phyloP scores from a whole-genome alignment of 2,329 filamentous ascomycete species.

The Claviceps sorghi region DNA sequence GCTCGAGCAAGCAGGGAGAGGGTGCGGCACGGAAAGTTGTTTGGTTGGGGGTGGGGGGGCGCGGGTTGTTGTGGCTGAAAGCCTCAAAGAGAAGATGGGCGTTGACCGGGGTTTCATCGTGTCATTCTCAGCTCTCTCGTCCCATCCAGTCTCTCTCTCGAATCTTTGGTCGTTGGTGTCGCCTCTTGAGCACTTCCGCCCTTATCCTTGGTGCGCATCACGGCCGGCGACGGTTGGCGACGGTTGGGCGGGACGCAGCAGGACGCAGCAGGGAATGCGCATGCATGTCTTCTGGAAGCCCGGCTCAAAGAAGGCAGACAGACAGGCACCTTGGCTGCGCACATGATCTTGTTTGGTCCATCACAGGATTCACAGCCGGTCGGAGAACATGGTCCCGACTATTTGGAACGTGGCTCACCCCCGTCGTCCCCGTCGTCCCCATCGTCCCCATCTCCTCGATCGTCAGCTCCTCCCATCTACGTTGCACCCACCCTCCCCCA shows the following conservation, averaged over 20 bases:
- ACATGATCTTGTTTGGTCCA: not conserved
- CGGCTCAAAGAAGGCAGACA: not conserved
- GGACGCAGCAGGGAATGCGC: not conserved
- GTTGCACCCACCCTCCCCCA: not conserved
- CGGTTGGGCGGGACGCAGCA: not conserved
- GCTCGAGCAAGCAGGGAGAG: too few species aligned
- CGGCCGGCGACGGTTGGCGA: too few species aligned
- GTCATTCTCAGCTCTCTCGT: not conserved
- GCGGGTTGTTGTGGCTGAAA: not conserved
- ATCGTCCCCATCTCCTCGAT: too few species aligned
- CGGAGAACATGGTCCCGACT: conserved; percentile 2
- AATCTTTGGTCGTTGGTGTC: too few species aligned
- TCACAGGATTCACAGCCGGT: not conserved
- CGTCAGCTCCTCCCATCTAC: too few species aligned
- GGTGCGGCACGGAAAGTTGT: conserved; percentile 1
- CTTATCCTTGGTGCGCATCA: too few species aligned
- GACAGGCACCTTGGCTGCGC: not conserved
- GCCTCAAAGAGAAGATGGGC: not conserved
- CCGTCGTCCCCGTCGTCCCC: too few species aligned
- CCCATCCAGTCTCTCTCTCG: too few species aligned
- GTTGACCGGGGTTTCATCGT: not conserved
- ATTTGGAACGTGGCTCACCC: conserved; percentile 4
- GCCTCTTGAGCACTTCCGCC: too few species aligned
- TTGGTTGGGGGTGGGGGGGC: not conserved
- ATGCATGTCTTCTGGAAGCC: conserved; percentile 2